Percentiles rank a stretch among this genome's conserved stretches.
These are phyloP conservation scores for Dactylellina parvicollis DNA, from an alignment of 2,329 filamentous ascomycete species.

Conservation along the genomic window DNA sequence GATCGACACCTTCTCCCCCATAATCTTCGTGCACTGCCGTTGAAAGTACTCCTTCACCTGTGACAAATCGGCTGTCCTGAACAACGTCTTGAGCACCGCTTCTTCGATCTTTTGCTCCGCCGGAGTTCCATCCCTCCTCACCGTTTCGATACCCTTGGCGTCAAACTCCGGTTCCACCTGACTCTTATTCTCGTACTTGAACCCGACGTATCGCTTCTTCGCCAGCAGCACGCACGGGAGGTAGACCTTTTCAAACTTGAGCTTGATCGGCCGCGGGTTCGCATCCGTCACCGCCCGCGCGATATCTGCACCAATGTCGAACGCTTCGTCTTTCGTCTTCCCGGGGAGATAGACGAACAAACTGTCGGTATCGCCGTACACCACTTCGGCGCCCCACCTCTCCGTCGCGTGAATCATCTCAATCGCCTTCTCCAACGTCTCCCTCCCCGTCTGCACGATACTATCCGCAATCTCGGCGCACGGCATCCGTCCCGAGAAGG, in stretches of 20 bases:
- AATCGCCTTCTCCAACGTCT: slow-evolving; percentile 88
- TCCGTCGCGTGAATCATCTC: slow-evolving; percentile 88
- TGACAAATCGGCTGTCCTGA: slow-evolving; percentile 87
- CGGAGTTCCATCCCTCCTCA: slow-evolving; percentile 91
- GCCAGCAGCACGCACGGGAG: slow-evolving; percentile 92
- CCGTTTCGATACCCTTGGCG: slow-evolving; percentile 97
- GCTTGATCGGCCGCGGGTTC: slow-evolving; percentile 90
- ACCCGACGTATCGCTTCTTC: slow-evolving; percentile 98
- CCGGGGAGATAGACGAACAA: slow-evolving; percentile 91
- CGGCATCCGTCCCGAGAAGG: slow-evolving; percentile 96
- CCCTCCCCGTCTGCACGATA: slow-evolving; percentile 93
- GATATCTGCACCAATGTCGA: slow-evolving; percentile 91
- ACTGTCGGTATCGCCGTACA: slow-evolving; percentile 97
- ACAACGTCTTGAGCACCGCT: slow-evolving; percentile 85
- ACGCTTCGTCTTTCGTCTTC: slow-evolving; percentile 85
- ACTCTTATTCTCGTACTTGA: slow-evolving; percentile 85
- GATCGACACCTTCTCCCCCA: slow-evolving; percentile 84
- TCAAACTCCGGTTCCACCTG: slow-evolving; percentile 89
- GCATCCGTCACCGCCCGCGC: slow-evolving; percentile 84
- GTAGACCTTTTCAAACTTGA: slow-evolving; percentile 99
- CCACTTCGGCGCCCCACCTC: slow-evolving; percentile 92
- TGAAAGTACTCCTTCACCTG: slow-evolving; percentile 92
- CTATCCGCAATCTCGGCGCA: slow-evolving; percentile 98
- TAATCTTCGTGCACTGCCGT: slow-evolving; percentile 87
- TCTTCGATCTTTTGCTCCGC: slow-evolving; percentile 98